Conservation (phyloP, 2,329 filamentous ascomycete genomes). For the Zalaria sp. region DNA sequence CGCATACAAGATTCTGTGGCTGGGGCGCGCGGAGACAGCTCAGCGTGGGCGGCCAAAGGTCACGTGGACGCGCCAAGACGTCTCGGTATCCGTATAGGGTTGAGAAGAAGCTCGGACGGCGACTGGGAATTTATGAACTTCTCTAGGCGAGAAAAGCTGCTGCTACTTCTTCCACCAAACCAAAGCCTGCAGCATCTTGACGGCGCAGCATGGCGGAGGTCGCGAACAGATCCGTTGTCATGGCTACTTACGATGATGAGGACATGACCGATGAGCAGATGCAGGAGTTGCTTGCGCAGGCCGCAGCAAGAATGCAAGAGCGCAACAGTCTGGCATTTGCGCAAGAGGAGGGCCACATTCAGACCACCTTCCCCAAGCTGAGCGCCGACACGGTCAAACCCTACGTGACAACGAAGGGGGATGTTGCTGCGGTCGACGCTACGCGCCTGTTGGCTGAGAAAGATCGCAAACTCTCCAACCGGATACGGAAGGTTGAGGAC, state of each 20-base stretch:
- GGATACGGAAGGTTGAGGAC: constrained; percentile 40
- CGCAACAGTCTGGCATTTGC: constrained; percentile 15
- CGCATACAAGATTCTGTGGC: too few relatives aligned
- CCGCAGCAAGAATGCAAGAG: constrained; percentile 42
- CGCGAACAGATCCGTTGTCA: background rate
- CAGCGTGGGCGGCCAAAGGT: too few relatives aligned
- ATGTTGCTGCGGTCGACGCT: constrained; percentile 39
- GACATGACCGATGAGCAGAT: constrained; percentile 50
- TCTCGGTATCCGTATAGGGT: too few relatives aligned
- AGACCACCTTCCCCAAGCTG: constrained; percentile 37
- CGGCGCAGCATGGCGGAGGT: constrained; percentile 3
- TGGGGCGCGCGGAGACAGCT: too few relatives aligned
- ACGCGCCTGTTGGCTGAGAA: constrained; percentile 34
- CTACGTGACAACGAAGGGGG: constrained; percentile 39
- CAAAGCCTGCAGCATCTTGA: background rate
- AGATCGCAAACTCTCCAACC: constrained; percentile 32
- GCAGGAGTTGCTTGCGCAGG: constrained; percentile 47
- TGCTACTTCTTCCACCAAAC: too few relatives aligned
- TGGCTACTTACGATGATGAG: constrained; percentile 13
- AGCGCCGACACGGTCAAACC: constrained; percentile 32
- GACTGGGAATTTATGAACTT: too few relatives aligned
- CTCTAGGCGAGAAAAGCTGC: too few relatives aligned
- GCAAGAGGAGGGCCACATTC: constrained; percentile 8
- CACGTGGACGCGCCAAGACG: too few relatives aligned
- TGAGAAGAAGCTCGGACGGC: too few relatives aligned